Base-by-base conservation (phyloP, 306 rosid genomes). In the Glycine tomentella region DNA sequence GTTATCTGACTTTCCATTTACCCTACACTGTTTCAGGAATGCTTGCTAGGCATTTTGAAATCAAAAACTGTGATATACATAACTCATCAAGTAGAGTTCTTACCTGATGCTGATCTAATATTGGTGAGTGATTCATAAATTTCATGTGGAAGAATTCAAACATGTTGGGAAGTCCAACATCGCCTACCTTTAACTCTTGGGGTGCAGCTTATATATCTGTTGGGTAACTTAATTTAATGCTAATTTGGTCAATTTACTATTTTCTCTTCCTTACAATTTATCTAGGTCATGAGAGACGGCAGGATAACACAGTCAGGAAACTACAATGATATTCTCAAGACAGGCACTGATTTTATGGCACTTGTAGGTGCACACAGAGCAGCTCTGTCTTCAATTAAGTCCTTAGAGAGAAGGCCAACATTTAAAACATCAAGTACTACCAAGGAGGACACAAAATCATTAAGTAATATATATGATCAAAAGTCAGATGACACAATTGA, bases 71-170 rank as follows among this genome's bases (percentile, higher is more conserved):
- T 94, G 76, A 77, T 94, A 51, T 94, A 90, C 83, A 88, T 94
- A 12, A 88, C 98, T 71, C 98, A 94, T 89, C 98, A 91, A 87
- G 90, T 94, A 17, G 98, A 94, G 70, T 94, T 92, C 88, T 87
- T 94, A 82, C 94, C 97, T 49, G 86, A 91, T 42, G 97, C 98
- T 68, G 97, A 92, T 83, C 85, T 91, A 78, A 91, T 94, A 69
- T 85, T 91, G 91, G 97, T 92, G 72, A 85, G 96, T 34, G 42
- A 25, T 78, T 70, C 34, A 33, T 20, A 44, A 9, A 34, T 59
- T 81, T 67, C 56, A 15, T 72, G 33, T n/a, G 59, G 9, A 8
- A 33, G 6, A 59, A 72, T 61, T 76, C 25, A 52, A 31, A 49
- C 5, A 50, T 25, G 31, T 25, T 25, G 31, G 31, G 31, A 25